These are phyloP conservation scores for Magnaporthiopsis incrustans DNA, from an alignment of 2,329 filamentous ascomycete genomes.

Conservation along the genomic window DNA sequence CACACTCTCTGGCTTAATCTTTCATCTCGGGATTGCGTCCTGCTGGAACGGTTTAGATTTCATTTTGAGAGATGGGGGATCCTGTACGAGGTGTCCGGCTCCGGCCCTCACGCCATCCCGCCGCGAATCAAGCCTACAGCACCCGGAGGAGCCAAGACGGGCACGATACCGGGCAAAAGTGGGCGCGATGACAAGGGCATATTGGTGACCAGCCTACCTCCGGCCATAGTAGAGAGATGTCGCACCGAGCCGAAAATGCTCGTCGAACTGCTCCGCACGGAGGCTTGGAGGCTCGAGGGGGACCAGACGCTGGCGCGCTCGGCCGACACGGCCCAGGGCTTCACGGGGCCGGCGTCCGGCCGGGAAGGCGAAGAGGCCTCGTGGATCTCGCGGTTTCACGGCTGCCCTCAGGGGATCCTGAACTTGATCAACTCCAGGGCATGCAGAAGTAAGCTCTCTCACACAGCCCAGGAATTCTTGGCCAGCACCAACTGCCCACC, in stretches of 20 bases:
- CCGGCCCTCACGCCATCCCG: too few species aligned
- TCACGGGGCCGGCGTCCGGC: too few species aligned
- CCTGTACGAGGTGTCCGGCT: constrained; percentile 36
- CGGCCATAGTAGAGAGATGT: constrained; percentile 69
- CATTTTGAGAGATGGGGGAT: constrained; percentile 73
- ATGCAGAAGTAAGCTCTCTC: constrained; percentile 53
- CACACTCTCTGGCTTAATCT: constrained; percentile 59
- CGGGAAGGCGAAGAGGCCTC: constrained; percentile 13
- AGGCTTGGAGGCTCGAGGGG: constrained; percentile 61
- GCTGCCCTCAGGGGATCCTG: constrained; percentile 67
- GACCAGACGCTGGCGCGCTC: constrained; percentile 15
- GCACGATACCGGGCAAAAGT: neutral
- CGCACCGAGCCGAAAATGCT: constrained; percentile 62
- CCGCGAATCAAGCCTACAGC: too few species aligned
- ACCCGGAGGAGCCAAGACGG: neutral
- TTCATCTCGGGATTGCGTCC: constrained; percentile 45
- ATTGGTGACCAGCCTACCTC: constrained; percentile 54
- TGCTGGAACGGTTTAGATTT: constrained; percentile 44
- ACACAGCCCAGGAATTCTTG: neutral
- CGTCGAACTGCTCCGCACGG: constrained; percentile 64
- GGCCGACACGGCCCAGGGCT: neutral
- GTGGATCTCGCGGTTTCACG: constrained; percentile 57
- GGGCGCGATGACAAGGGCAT: constrained; percentile 24
- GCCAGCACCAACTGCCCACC: neutral
- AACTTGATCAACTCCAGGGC: constrained; percentile 70